Conservation (phyloP, 257 asterid species). For the Plantago ovata region DNA sequence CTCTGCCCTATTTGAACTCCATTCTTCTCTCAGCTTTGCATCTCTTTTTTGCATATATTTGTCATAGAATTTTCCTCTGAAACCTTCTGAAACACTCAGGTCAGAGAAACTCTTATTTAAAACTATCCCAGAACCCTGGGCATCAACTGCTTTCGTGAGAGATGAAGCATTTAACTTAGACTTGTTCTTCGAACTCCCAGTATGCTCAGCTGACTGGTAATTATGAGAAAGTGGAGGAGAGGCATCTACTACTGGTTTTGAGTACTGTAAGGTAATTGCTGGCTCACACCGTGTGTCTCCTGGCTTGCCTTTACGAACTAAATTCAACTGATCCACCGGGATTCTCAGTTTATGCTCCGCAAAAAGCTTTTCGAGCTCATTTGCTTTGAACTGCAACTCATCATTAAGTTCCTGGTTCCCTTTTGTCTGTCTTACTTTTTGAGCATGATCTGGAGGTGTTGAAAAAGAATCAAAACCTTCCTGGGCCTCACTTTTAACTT, state of each 20-base stretch:
- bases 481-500: conserved; percentile 37
- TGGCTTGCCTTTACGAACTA: conserved; percentile 31
- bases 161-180: conserved; percentile 32
- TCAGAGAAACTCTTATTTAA: conserved; percentile 45
- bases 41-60: conserved; percentile 79
- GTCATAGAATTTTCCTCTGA: conserved; percentile 73
- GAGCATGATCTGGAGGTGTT: conserved; percentile 52
- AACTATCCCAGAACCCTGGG: conserved; percentile 40
- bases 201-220: conserved; percentile 32
- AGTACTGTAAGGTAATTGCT: background rate
- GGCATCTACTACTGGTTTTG: conserved; percentile 30
- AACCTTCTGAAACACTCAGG: conserved; percentile 57
- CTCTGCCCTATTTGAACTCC: conserved; percentile 75
- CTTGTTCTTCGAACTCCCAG: conserved; percentile 39
- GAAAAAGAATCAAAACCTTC: conserved; percentile 42
- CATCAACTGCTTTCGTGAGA: conserved; percentile 28
- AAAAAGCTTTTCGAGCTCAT: conserved; percentile 88
- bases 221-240: conserved; percentile 32
- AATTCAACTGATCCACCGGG: conserved; percentile 65
- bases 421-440: conserved; percentile 61
- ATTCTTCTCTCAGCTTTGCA: conserved; percentile 83
- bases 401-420: conserved; percentile 82
- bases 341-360: conserved; percentile 68
- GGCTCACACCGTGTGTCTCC: conserved; percentile 1
- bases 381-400: conserved; percentile 84